Base-by-base conservation (phyloP, 805 yeast genomes). In the Wickerhamomyces chaumierensis region DNA sequence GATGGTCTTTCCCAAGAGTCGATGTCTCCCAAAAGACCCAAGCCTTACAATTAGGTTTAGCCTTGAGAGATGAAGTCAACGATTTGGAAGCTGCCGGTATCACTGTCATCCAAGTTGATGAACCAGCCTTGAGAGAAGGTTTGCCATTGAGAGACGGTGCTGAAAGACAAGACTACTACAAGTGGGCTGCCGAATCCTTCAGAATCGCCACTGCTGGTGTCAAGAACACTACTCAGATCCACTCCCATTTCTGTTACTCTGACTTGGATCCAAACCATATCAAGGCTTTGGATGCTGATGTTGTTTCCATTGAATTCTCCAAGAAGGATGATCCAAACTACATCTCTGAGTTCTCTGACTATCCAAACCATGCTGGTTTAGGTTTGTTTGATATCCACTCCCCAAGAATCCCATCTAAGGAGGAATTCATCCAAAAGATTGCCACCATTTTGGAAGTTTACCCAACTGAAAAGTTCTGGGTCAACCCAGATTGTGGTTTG, bases 1-100 rank as follows among this genome's bases (percentile, higher is more conserved):
- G 98, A 80, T 92, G 98, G 98, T 92, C 98, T 57, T 92, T 92
- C 96, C 98, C 98, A 75, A 86, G 98, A 82, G 90, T 88, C 65
- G 98, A 92, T 61, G 82, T 90, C 54, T 73, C 94, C 48, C 88
- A 83, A 71, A 76, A 83, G 73, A 75, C 78, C 53, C 98, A 92
- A 75, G 86, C 96, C 55, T 76, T 83, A 66, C 98, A 92, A 78
- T 81, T 92, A 63, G 94, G 94, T 64, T 75, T 92, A 61, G 97
- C 97, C 56, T 76, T 92, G 63, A 86, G 97, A 74, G 98, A 92
- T 60, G 98, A 92, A 78, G 98, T 92, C 57, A 74, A 81, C 61
- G 98, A 92, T 66, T 84, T 92, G 66, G 98, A 92, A 77, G 82
- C 85, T 57, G 98, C 97, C 48, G 97, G 97, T 69, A 87, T 92